These are phyloP conservation scores for Lecanicillium sp. DNA, from an alignment of 2,329 filamentous ascomycete species.

Conservation along the genomic window DNA sequence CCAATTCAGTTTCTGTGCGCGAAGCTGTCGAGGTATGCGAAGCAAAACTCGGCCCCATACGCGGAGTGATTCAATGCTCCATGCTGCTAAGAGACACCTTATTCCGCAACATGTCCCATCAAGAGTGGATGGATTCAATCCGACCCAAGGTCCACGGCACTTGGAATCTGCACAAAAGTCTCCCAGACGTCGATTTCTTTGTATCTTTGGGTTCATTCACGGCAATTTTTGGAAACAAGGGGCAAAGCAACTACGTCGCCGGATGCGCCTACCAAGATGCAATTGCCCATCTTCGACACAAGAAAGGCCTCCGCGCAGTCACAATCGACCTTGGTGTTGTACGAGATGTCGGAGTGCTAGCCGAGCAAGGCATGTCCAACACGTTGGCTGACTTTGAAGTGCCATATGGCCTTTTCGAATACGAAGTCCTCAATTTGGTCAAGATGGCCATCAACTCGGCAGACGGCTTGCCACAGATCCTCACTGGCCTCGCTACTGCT, in stretches of 20 bases:
- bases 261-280: constrained; percentile 34
- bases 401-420: neutral
- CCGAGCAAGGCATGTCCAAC: neutral
- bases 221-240: constrained; percentile 38
- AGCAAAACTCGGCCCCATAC: constrained; percentile 11
- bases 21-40: neutral
- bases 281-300: constrained; percentile 23
- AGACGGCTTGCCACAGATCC: neutral
- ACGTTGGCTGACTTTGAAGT: neutral
- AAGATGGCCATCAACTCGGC: neutral
- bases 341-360: constrained; percentile 11
- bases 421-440: neutral
- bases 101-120: constrained; percentile 25
- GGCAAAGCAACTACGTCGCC: constrained; percentile 42
- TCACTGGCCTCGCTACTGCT: neutral
- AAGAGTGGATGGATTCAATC: constrained; percentile 22
- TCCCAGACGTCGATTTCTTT: constrained; percentile 27
- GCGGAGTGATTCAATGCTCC: constrained; percentile 16
- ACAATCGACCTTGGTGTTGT: constrained; percentile 13
- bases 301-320: constrained; percentile 16
- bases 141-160: constrained; percentile 30
- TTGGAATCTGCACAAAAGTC: constrained; percentile 28
- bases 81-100: constrained; percentile 16
- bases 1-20: neutral
- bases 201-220: constrained; percentile 31